Evolutionary conservation across 2,329 filamentous ascomycete species (phyloP).

Genomic region (Hymenoscyphus albidus): DNA sequence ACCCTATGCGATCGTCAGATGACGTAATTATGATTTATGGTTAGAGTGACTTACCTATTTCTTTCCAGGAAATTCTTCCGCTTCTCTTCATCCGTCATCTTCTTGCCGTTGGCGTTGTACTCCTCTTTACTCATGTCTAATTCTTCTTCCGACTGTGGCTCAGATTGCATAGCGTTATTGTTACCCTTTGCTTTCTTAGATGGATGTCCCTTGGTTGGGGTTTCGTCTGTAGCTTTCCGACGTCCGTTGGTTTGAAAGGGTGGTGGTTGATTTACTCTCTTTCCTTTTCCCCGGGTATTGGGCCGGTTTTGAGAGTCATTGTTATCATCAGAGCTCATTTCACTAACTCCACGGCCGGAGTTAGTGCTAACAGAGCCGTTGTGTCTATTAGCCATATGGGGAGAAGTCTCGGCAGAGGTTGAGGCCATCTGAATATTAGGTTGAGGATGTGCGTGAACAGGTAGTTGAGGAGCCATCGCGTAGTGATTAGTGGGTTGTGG

Average conservation of each 20-base stretch:
- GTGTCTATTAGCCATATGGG: conserved; percentile 49
- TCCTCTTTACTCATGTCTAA: conserved; percentile 52
- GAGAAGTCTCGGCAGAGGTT: conserved; percentile 37
- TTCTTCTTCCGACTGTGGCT: conserved; percentile 36
- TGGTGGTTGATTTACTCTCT: conserved; percentile 50
- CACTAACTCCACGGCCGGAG: conserved; percentile 55
- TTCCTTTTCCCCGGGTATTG: conserved; percentile 62
- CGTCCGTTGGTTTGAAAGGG: conserved; percentile 56
- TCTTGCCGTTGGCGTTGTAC: conserved; percentile 61
- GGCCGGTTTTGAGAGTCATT: conserved; percentile 63
- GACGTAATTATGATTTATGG: conserved; percentile 19
- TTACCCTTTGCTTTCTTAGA: conserved; percentile 71
- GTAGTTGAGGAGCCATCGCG: conserved; percentile 30
- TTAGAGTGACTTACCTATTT: conserved; percentile 64
- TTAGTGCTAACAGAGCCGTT: conserved; percentile 40
- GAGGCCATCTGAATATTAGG: conserved; percentile 20
- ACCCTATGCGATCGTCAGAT: conserved; percentile 54
- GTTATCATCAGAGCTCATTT: conserved; percentile 58
- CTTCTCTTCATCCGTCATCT: conserved; percentile 99
- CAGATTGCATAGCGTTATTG: conserved; percentile 36
- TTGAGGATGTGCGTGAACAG: conserved; percentile 32
- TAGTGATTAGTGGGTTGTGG: conserved; percentile 39
- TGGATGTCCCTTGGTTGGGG: conserved; percentile 56
- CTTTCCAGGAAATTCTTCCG: conserved; percentile 95
- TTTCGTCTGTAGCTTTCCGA: conserved; percentile 69